A percentile compares a stretch with the other conserved stretches of the same genome.
phyloP scores from a whole-genome alignment of 129 eudicot species.

The Lonicera japonica region DNA sequence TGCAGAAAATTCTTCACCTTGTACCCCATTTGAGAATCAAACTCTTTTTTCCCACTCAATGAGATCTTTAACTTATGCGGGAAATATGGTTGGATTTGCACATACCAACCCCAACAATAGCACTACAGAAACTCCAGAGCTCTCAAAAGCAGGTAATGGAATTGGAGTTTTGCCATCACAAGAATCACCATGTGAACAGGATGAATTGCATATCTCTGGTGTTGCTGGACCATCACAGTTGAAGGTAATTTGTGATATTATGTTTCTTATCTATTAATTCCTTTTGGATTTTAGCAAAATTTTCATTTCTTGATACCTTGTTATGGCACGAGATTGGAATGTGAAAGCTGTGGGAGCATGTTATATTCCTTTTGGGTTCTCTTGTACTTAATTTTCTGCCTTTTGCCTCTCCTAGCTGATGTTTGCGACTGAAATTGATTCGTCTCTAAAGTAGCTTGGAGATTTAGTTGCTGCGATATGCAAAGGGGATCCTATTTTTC shows the following conservation, averaged over 20 bases:
- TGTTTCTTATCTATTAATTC: not conserved
- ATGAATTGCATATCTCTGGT: conserved; percentile 12
- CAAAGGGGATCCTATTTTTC: too few relatives aligned
- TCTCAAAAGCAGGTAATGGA: conserved; percentile 20
- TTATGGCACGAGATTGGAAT: too few relatives aligned
- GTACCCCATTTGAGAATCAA: conserved; percentile 21
- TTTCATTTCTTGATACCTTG: not conserved
- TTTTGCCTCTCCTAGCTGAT: too few relatives aligned
- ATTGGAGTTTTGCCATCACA: conserved; percentile 14
- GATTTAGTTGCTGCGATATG: too few relatives aligned
- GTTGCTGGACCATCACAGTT: conserved; percentile 18
- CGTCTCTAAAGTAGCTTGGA: too few relatives aligned
- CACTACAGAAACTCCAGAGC: conserved; percentile 14
- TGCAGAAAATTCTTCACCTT: conserved; percentile 26
- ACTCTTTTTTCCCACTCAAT: conserved; percentile 15
- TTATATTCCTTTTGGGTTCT: too few relatives aligned
- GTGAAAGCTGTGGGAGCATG: too few relatives aligned
- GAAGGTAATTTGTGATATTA: conserved; percentile 31
- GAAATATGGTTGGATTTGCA: conserved; percentile 25
- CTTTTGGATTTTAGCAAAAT: not conserved
- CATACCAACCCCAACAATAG: conserved; percentile 4
- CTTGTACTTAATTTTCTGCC: too few relatives aligned
- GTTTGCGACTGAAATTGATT: too few relatives aligned
- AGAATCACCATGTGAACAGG: conserved; percentile 12
- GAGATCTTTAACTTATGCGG: conserved; percentile 22